phyloP scores from a whole-genome alignment of 352 stramenopile genomes.

The Globisporangium alternatum region DNA sequence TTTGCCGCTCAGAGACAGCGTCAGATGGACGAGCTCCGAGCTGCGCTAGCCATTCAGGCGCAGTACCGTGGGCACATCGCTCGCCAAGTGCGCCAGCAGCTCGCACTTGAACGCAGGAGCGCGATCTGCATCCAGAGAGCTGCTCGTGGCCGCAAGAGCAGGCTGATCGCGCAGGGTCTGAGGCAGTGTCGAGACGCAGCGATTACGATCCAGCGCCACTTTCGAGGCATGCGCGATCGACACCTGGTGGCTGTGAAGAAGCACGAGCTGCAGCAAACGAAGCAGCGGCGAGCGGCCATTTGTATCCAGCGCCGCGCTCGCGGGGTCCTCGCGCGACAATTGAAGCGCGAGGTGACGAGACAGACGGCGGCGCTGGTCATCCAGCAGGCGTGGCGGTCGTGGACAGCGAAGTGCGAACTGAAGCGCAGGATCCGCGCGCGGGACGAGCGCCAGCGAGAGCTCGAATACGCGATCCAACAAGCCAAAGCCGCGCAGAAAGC shows the following conservation, averaged over 20 bases:
- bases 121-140: conserved; percentile 41
- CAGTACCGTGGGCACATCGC: conserved; percentile 28
- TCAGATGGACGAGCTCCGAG: conserved; percentile 15
- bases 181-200: conserved; percentile 22
- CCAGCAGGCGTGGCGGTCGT: conserved; percentile 35
- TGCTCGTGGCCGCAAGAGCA: conserved; percentile 23
- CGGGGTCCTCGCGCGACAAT: conserved; percentile 25
- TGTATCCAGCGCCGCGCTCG: conserved; percentile 40
- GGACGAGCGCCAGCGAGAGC: conserved; percentile 9
- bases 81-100: conserved; percentile 10
- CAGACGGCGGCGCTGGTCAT: conserved; percentile 22
- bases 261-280: conserved; percentile 17
- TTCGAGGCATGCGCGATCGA: conserved; percentile 26
- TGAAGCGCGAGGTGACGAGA: conserved; percentile 16
- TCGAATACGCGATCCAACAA: conserved; percentile 12
- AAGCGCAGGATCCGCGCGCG: conserved; percentile 12
- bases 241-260: conserved; percentile 12
- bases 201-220: conserved; percentile 34
- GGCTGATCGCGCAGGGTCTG: conserved; percentile 11
- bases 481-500: conserved; percentile 18
- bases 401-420: conserved; percentile 20
- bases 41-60: conserved; percentile 32
- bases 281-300: conserved; percentile 23
- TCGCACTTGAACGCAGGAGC: conserved; percentile 19
- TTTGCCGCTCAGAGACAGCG: conserved; percentile 27